Evolutionary conservation across 805 yeast genomes (phyloP).

Genomic region (Saccharomycopsis sp.): DNA sequence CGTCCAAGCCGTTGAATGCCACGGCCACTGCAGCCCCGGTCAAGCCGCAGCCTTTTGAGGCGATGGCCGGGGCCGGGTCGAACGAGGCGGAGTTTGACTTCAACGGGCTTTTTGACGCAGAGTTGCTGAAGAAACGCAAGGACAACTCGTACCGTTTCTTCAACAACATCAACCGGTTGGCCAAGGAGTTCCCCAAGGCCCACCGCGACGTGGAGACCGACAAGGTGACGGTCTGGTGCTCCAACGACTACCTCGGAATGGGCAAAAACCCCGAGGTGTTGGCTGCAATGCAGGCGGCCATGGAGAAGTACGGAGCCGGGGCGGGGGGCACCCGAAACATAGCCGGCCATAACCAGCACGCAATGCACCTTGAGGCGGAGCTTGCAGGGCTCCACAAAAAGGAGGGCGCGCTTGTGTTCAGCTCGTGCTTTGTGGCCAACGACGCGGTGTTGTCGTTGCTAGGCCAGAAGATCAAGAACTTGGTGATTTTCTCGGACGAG

Average conservation of each 20-base stretch:
- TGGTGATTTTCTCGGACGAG: constrained; percentile 89
- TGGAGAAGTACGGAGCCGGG: constrained; percentile 92
- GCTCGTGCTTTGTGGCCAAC: constrained; percentile 95
- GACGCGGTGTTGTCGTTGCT: constrained; percentile 88
- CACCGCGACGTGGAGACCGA: constrained; percentile 70
- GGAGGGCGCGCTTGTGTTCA: constrained; percentile 90
- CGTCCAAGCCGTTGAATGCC: constrained; percentile 29
- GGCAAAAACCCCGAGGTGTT: constrained; percentile 73
- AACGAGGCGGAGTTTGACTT: constrained; percentile 60
- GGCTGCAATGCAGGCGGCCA: constrained; percentile 66
- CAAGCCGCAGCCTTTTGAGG: constrained; percentile 29
- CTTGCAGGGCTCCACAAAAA: constrained; percentile 88
- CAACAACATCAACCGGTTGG: constrained; percentile 95
- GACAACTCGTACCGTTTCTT: constrained; percentile 94
- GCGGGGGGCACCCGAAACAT: constrained; percentile 99
- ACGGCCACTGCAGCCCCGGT: constrained; percentile 30
- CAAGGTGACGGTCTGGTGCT: constrained; percentile 98
- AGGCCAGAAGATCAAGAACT: constrained; percentile 83
- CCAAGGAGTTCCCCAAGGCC: constrained; percentile 88
- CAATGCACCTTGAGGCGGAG: constrained; percentile 81
- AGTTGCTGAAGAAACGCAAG: constrained; percentile 63
- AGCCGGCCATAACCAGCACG: constrained; percentile 93
- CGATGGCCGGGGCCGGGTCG: constrained; percentile 22
- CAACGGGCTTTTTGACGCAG: constrained; percentile 58
- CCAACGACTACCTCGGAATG: constrained; percentile 96